Evolutionary conservation across 1,284 basidiomycete genomes (phyloP).

Genomic region (Porodaedalea pini): DNA sequence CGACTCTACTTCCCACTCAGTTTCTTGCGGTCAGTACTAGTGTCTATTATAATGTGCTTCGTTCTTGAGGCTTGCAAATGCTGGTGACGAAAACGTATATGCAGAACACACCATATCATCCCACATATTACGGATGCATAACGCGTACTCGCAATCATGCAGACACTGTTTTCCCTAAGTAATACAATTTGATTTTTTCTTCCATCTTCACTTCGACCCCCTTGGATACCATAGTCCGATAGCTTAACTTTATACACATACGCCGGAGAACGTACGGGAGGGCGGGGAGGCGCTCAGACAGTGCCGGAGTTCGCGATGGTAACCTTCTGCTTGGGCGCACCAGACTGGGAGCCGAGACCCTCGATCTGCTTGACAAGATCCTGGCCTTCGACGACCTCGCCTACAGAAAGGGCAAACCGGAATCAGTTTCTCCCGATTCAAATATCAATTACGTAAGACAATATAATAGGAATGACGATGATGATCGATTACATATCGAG

Average conservation of each 20-base stretch:
- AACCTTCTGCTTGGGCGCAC: slow-evolving; percentile 52
- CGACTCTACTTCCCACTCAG: too few relatives aligned
- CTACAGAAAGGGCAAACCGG: slow-evolving; percentile 16
- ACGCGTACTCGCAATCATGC: too few relatives aligned
- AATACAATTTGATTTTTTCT: slow-evolving; percentile 9
- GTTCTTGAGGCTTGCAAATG: too few relatives aligned
- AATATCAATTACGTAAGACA: slow-evolving; percentile 7
- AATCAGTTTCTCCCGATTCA: slow-evolving; percentile 4
- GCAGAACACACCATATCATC: too few relatives aligned
- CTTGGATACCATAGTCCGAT: neutral
- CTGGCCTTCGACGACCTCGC: slow-evolving; percentile 73
- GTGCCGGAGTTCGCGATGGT: slow-evolving; percentile 63
- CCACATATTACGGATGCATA: too few relatives aligned
- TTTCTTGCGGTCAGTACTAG: too few relatives aligned
- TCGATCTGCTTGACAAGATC: slow-evolving; percentile 79
- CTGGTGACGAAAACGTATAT: too few relatives aligned
- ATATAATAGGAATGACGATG: slow-evolving; percentile 3
- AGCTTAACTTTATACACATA: neutral
- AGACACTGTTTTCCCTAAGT: neutral
- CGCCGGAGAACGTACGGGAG: neutral
- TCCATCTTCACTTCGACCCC: neutral
- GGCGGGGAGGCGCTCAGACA: slow-evolving; percentile 15
- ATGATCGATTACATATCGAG: neutral
- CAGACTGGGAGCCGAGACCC: slow-evolving; percentile 51
- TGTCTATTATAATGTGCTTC: too few relatives aligned